Conservation (phyloP, 441 rosid species). For the Populus hybrid region DNA sequence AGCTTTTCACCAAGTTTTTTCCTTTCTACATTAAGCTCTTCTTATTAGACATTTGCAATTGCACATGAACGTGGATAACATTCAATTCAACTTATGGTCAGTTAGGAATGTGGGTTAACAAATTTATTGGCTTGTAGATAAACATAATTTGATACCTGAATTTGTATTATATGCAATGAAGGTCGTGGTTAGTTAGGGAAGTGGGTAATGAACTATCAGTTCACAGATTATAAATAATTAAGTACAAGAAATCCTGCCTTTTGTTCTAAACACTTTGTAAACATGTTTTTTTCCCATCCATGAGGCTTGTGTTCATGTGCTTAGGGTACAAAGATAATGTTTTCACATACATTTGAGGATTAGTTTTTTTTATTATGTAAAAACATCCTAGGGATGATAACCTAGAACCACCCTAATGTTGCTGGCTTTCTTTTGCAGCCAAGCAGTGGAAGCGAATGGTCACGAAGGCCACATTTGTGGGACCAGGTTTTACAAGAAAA, state of each 20-base stretch:
- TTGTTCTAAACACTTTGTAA: not conserved
- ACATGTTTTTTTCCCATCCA: not conserved
- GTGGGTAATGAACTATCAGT: not conserved
- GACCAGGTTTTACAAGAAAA: conserved; percentile 89
- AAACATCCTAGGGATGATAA: not conserved
- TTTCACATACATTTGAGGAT: not conserved
- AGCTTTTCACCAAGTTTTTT: conserved; percentile 18
- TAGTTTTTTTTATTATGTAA: not conserved
- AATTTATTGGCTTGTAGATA: not conserved
- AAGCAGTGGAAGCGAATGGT: conserved; percentile 97
- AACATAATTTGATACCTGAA: not conserved
- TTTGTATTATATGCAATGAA: not conserved
- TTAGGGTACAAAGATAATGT: not conserved
- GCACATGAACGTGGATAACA: not conserved
- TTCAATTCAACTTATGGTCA: not conserved
- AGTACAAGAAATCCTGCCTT: not conserved
- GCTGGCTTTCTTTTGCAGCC: conserved; percentile 38
- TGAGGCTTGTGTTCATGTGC: not conserved
- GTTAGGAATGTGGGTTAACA: not conserved
- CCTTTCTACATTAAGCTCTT: not conserved
- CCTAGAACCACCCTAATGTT: not conserved
- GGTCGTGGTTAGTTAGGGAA: not conserved
- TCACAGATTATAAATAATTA: not conserved
- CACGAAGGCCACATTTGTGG: conserved; percentile 80
- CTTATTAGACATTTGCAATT: not conserved